phyloP scores from a whole-genome alignment of 1,284 basidiomycete genomes.

The Austropuccinia psidii region DNA sequence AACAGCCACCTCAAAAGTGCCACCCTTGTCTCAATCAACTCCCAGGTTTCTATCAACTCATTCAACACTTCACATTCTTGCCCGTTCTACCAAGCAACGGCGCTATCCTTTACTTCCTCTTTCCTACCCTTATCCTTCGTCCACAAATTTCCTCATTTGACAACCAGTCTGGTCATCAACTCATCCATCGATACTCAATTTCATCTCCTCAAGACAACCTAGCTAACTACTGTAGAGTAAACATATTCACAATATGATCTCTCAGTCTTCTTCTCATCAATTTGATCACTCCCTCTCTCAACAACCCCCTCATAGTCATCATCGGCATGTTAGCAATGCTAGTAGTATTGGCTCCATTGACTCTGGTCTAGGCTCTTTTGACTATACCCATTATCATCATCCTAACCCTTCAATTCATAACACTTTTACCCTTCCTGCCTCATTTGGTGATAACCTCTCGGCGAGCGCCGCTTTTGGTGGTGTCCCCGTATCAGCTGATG shows the following conservation, averaged over 20 bases:
- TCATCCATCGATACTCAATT: too few relatives aligned
- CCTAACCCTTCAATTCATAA: background rate
- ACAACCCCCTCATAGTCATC: conserved; percentile 24
- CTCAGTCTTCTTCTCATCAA: conserved; percentile 13
- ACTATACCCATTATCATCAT: background rate
- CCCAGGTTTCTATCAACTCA: too few relatives aligned
- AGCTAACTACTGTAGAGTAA: background rate
- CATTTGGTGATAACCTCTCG: conserved; percentile 16
- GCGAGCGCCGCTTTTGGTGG: conserved; percentile 32
- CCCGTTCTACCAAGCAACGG: too few relatives aligned
- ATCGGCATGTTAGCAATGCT: conserved; percentile 34
- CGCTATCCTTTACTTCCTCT: too few relatives aligned
- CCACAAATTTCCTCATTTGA: too few relatives aligned
- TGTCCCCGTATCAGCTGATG: conserved; percentile 33
- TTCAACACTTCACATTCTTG: too few relatives aligned
- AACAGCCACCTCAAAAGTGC: too few relatives aligned
- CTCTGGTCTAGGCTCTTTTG: conserved; percentile 9
- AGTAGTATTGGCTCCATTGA: conserved; percentile 19
- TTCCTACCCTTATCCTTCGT: too few relatives aligned
- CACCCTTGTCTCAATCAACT: too few relatives aligned
- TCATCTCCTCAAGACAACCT: conserved; percentile 3
- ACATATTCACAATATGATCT: conserved; percentile 21
- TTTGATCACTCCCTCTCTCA: conserved; percentile 27
- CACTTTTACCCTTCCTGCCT: conserved; percentile 15
- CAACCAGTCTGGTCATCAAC: too few relatives aligned